Percentiles rank a stretch among this genome's conserved stretches.
Evolutionary conservation across 306 rosid genomes (phyloP).

Genomic region (Cucumis melo): DNA sequence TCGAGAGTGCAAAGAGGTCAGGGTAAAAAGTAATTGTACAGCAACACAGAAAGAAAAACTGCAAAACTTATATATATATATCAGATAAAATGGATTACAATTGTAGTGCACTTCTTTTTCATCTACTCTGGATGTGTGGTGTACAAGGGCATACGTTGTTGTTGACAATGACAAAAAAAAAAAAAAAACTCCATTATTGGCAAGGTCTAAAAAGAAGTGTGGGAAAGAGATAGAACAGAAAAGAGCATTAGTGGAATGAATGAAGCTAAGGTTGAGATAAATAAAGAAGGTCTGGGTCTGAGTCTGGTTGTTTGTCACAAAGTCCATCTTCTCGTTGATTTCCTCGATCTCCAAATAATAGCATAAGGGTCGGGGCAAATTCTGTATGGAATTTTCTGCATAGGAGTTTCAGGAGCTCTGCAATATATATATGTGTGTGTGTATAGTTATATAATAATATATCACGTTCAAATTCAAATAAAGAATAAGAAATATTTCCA

Average conservation of each 20-base stretch:
- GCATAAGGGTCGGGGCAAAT: conserved; percentile 80
- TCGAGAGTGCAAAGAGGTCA: background rate
- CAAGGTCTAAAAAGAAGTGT: background rate
- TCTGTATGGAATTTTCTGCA: conserved; percentile 58
- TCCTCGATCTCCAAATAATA: conserved; percentile 78
- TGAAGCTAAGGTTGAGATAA: background rate
- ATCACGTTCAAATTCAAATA: background rate
- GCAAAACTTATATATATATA: background rate
- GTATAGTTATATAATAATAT: too few species aligned
- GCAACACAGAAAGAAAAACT: background rate
- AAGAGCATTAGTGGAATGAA: background rate
- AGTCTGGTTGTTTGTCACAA: background rate
- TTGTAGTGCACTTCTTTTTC: background rate
- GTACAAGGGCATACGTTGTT: background rate
- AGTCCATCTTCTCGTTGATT: conserved; percentile 35
- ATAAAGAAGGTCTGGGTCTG: background rate
- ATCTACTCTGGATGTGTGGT: background rate
- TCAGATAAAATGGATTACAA: background rate
- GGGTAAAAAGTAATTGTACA: background rate
- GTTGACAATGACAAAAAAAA: background rate
- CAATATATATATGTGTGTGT: background rate
- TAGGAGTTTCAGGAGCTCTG: conserved; percentile 44
- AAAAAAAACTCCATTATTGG: background rate
- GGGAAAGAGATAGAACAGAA: background rate
- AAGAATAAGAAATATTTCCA: too few species aligned